Percentiles rank a stretch among this genome's conserved stretches.
phyloP scores from a whole-genome alignment of 495 filamentous ascomycete genomes.

The Venustampulla echinocandica region DNA sequence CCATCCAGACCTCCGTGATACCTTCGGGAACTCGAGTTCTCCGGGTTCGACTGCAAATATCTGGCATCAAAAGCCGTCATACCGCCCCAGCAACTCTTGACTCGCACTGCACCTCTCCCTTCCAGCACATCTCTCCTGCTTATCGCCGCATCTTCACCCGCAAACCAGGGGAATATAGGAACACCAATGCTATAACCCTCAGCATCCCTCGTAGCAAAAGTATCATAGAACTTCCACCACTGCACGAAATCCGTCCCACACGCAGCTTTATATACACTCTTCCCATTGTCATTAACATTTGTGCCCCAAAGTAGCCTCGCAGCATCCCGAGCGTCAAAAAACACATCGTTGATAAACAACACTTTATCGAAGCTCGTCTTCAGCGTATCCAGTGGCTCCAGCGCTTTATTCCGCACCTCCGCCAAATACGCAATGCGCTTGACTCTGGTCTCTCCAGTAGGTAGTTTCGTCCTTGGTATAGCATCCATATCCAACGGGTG shows the following conservation, averaged over 20 bases:
- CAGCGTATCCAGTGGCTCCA: constrained; percentile 49
- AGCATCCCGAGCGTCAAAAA: constrained; percentile 62
- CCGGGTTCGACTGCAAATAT: constrained; percentile 38
- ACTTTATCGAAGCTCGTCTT: constrained; percentile 54
- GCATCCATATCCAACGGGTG: constrained; percentile 42
- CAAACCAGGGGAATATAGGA: constrained; percentile 70
- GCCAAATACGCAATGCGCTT: constrained; percentile 73
- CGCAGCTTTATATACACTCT: constrained; percentile 63
- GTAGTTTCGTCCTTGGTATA: constrained; percentile 49
- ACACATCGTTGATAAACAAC: constrained; percentile 68
- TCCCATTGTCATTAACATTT: constrained; percentile 47
- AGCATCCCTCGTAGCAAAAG: constrained; percentile 66
- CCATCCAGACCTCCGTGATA: not conserved
- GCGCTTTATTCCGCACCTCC: constrained; percentile 65
- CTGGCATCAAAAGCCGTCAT: constrained; percentile 71
- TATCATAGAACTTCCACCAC: constrained; percentile 74
- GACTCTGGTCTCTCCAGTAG: constrained; percentile 47
- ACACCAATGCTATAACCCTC: constrained; percentile 64
- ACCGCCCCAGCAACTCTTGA: constrained; percentile 74
- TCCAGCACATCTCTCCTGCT: constrained; percentile 54
- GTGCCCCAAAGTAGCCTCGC: constrained; percentile 70
- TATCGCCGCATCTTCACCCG: constrained; percentile 41
- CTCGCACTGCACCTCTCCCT: constrained; percentile 59
- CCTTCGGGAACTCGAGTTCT: constrained; percentile 15
- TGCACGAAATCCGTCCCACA: constrained; percentile 73